Percentiles rank a stretch among this genome's conserved stretches.
phyloP scores from a whole-genome alignment of 2,329 filamentous ascomycete species.

The Phaeosphaeria sp. region DNA sequence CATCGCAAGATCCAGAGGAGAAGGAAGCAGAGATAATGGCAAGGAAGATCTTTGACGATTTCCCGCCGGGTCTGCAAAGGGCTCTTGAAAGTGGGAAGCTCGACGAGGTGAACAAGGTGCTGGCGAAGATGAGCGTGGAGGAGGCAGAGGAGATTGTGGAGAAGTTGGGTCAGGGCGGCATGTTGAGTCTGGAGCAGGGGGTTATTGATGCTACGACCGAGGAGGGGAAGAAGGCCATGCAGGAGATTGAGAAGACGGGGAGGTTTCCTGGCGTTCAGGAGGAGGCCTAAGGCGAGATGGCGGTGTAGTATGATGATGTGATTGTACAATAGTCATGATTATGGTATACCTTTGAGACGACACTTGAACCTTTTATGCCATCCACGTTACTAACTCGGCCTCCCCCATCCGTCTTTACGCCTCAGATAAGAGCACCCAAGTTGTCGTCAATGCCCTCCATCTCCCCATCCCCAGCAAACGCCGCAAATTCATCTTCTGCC shows the following conservation, averaged over 20 bases:
- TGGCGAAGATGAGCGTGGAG: slow-evolving; percentile 86
- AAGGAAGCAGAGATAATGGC: slow-evolving; percentile 64
- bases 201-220: slow-evolving; percentile 95
- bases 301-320: neutral
- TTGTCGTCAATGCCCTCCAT: slow-evolving; percentile 66
- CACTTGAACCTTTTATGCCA: neutral
- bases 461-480: slow-evolving; percentile 55
- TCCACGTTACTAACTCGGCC: neutral
- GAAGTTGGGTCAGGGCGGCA: slow-evolving; percentile 80
- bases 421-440: slow-evolving; percentile 60
- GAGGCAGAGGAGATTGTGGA: slow-evolving; percentile 87
- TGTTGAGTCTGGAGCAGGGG: slow-evolving; percentile 88
- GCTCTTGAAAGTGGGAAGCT: slow-evolving; percentile 88
- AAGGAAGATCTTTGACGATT: slow-evolving; percentile 80
- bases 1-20: slow-evolving; percentile 58
- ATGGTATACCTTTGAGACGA: slow-evolving; percentile 6
- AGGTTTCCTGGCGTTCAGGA: slow-evolving; percentile 42
- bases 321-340: slow-evolving; percentile 3
- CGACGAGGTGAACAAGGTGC: slow-evolving; percentile 85
- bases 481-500: slow-evolving; percentile 47
- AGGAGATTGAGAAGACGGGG: slow-evolving; percentile 64
- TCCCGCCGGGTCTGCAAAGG: slow-evolving; percentile 78
- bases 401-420: neutral
- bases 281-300: neutral
- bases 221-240: slow-evolving; percentile 78